Base-by-base conservation (phyloP, 108 stramenopile species). In the Discostella pseudostelligera region DNA sequence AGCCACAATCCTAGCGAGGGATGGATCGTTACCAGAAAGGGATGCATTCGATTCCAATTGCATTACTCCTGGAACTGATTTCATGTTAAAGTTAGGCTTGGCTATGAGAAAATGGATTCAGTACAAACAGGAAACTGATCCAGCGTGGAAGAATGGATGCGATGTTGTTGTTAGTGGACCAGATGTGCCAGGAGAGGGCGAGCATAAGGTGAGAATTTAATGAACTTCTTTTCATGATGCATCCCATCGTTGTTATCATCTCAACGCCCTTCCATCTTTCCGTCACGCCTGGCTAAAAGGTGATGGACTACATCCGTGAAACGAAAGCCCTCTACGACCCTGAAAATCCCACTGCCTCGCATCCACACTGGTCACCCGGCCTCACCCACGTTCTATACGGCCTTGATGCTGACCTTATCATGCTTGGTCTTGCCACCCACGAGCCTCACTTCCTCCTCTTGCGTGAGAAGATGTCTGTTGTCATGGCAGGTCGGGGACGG, bases 61-160 rank as follows among this genome's bases (percentile, higher is more conserved):
- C 78, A 99, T 99, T 66, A 99, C 99, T 35, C 99, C 99, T 0
- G 99, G 99, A 28, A 99, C 99, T 7, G 97, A 96, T 63, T 99
- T 99, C 69, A 98, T 99, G 99, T 72, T 88, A 39, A 92, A 94
- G 64, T 80, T 99, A 14, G 78, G 86, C 39, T 48, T 88, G 36
- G 95, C 96, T 29, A 86, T 98, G 83, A 82, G 87, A 65, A 93
- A 90, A 60, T 96, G 92, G 90, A 83, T 97, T 14, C 82, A 89
- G 59, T 92, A 89, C 79, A 97, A 98, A 77, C 83, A 96, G 67
- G 47, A 92, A 59, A 95, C 87, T 19, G 99, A 99, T 76, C 88
- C 86, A 0, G 89, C 94, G 63, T 99, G 97, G 97, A 87, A 82
- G 70, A 79, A 87, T 50, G 90, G 94, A 5, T 88, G 89, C 17